phyloP scores from a whole-genome alignment of 2,329 filamentous ascomycete genomes.

The Chrysoporthe austroafricana region DNA sequence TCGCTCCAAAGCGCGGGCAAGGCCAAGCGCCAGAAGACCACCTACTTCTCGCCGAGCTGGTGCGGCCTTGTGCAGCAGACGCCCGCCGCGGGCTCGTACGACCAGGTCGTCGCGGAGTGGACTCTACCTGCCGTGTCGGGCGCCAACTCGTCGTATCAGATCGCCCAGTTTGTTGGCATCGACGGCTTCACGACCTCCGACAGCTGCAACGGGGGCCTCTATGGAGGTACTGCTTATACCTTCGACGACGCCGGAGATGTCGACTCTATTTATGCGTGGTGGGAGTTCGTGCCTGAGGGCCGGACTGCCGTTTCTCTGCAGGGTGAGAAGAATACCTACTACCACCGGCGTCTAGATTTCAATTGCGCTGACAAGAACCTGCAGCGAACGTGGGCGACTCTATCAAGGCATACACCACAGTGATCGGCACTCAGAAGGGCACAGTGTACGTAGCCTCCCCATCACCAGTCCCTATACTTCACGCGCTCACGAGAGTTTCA shows the following conservation, averaged over 20 bases:
- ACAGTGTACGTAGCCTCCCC: background rate
- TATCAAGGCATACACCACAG: background rate
- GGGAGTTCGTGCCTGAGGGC: background rate
- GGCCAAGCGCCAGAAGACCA: background rate
- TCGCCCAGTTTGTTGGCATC: background rate
- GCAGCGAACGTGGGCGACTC: constrained; percentile 1
- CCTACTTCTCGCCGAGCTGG: background rate
- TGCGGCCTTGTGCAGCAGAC: background rate
- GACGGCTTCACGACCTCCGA: background rate
- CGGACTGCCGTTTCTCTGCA: background rate
- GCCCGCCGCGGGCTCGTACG: background rate
- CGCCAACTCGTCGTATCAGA: background rate
- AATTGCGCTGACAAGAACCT: background rate
- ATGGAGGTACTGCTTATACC: background rate
- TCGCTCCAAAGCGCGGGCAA: background rate
- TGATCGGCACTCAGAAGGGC: background rate
- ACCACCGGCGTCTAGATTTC: no score
- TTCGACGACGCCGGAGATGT: background rate
- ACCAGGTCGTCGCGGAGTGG: background rate
- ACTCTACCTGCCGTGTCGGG: background rate
- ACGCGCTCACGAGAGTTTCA: background rate
- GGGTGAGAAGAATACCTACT: background rate
- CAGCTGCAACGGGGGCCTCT: background rate
- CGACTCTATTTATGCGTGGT: background rate
- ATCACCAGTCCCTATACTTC: no score